These are phyloP conservation scores for Pleurotus sapidus DNA, from an alignment of 768 basidiomycete species.

Conservation along the genomic window DNA sequence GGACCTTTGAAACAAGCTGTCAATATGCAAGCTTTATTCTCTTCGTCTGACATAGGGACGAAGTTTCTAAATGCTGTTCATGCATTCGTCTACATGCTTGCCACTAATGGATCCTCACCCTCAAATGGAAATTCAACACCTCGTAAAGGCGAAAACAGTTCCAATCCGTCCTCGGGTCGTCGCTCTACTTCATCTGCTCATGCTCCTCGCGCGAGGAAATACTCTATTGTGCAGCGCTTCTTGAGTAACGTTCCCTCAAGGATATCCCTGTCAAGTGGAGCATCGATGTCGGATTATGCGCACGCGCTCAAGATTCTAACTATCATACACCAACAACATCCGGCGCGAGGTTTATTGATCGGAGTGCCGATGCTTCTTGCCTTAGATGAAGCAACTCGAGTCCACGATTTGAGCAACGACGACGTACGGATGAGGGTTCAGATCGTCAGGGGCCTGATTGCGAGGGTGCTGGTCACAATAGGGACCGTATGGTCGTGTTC, in stretches of 20 bases:
- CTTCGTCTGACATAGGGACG: slow-evolving; percentile 57
- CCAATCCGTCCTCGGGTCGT: slow-evolving; percentile 36
- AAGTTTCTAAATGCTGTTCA: slow-evolving; percentile 80
- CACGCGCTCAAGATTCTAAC: slow-evolving; percentile 67
- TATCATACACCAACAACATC: slow-evolving; percentile 68
- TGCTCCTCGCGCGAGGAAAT: slow-evolving; percentile 53
- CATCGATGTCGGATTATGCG: slow-evolving; percentile 72
- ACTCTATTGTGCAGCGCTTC: slow-evolving; percentile 50
- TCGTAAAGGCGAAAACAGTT: slow-evolving; percentile 19
- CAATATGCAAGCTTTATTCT: slow-evolving; percentile 44
- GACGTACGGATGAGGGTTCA: slow-evolving; percentile 40
- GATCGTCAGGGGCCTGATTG: slow-evolving; percentile 61
- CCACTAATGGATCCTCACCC: slow-evolving; percentile 45
- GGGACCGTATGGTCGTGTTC: slow-evolving; percentile 68
- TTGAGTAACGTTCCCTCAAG: slow-evolving; percentile 44
- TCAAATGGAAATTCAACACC: slow-evolving; percentile 19
- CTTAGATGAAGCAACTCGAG: slow-evolving; percentile 50
- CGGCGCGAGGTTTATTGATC: slow-evolving; percentile 68
- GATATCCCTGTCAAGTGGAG: slow-evolving; percentile 43
- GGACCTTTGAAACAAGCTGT: slow-evolving; percentile 45
- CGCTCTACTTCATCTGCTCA: slow-evolving; percentile 42
- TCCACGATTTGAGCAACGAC: slow-evolving; percentile 36
- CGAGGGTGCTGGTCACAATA: slow-evolving; percentile 63
- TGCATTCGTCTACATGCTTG: slow-evolving; percentile 77
- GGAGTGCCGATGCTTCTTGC: slow-evolving; percentile 88